Percentiles rank a stretch among this genome's conserved stretches.
Evolutionary conservation across 2,329 filamentous ascomycete species (phyloP).

Genomic region (Helminthosporium solani): DNA sequence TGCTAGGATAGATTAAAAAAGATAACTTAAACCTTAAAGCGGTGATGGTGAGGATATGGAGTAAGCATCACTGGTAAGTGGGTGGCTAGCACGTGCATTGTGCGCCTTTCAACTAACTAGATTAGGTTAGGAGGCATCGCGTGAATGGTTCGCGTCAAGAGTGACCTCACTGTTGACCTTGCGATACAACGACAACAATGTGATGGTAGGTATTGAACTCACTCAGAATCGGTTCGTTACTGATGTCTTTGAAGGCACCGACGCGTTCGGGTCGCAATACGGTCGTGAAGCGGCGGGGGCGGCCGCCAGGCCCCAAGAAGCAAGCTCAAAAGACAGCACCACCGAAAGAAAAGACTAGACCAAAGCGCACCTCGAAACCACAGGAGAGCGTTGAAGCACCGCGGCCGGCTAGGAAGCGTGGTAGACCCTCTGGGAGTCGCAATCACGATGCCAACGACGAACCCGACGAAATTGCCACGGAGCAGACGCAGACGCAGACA

Average conservation of each 20-base stretch:
- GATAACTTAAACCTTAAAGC: too few relatives aligned
- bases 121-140: too few relatives aligned
- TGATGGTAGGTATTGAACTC: conserved; percentile 29
- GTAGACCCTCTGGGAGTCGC: background rate
- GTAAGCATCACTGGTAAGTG: too few relatives aligned
- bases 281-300: conserved; percentile 22
- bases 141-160: too few relatives aligned
- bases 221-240: background rate
- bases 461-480: conserved; percentile 22
- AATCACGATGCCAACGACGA: conserved; percentile 7
- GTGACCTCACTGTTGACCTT: conserved; percentile 12
- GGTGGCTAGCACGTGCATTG: too few relatives aligned
- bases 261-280: conserved; percentile 15
- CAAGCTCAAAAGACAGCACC: conserved; percentile 13
- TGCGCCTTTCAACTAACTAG: too few relatives aligned
- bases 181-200: conserved; percentile 19
- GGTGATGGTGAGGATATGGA: too few relatives aligned
- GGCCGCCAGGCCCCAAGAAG: conserved; percentile 24
- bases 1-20: too few relatives aligned
- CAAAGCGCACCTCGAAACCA: conserved; percentile 19
- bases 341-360: conserved; percentile 13
- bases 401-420: background rate
- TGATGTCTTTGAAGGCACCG: conserved; percentile 26
- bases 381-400: conserved; percentile 1
- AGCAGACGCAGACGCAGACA: conserved; percentile 15